Evolutionary conservation across 2,329 filamentous ascomycete species (phyloP).

Genomic region (Chalara sp.): DNA sequence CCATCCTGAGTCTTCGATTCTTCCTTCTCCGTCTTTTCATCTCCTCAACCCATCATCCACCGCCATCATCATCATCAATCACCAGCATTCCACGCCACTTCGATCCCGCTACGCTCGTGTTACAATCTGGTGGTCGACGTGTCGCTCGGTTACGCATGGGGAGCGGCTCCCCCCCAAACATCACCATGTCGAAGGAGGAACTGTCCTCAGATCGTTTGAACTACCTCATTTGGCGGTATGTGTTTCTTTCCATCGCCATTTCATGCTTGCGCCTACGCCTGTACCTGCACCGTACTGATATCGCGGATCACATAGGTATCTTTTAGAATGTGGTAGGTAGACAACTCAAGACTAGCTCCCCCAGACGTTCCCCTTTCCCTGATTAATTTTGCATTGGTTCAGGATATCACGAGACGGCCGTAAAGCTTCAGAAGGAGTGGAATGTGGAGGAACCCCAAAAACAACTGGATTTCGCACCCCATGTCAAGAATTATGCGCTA

Average conservation of each 20-base stretch:
- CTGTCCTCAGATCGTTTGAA: constrained; percentile 63
- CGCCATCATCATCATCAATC: constrained; percentile 10
- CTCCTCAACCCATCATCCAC: constrained; percentile 14
- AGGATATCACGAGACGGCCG: constrained; percentile 63
- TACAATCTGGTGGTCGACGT: background rate
- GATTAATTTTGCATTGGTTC: constrained; percentile 10
- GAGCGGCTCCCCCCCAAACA: constrained; percentile 2
- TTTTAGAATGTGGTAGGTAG: constrained; percentile 28
- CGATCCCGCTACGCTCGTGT: background rate
- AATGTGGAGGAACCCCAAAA: constrained; percentile 56
- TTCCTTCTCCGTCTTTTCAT: background rate
- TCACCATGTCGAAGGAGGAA: constrained; percentile 27
- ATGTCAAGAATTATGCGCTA: constrained; percentile 59
- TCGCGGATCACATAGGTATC: constrained; percentile 26
- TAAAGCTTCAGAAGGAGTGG: constrained; percentile 65
- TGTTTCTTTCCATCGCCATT: constrained; percentile 20
- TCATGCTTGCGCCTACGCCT: constrained; percentile 18
- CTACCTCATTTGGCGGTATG: constrained; percentile 66
- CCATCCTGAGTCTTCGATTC: background rate
- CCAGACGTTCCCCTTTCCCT: no score
- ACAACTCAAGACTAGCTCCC: background rate
- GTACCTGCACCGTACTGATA: constrained; percentile 20
- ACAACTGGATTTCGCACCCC: constrained; percentile 55
- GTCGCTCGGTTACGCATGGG: constrained; percentile 1
- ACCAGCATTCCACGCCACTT: background rate